These are phyloP conservation scores for Magnolia kwangsiensis DNA, from an alignment of 164 flowering plant species.

Conservation along the genomic window DNA sequence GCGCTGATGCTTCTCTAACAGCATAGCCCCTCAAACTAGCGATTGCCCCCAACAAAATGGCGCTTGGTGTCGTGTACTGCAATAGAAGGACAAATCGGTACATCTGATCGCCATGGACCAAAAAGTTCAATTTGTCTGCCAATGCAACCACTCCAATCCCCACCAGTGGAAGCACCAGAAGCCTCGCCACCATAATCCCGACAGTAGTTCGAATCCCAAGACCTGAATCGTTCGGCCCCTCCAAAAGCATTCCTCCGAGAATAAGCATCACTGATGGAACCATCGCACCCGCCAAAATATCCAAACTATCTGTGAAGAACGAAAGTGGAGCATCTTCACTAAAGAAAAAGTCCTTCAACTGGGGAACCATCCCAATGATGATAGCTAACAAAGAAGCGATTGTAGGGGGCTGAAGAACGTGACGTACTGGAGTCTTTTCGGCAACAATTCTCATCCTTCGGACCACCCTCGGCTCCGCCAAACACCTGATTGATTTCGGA, in stretches of 20 bases:
- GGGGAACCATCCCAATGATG: conserved; percentile 65
- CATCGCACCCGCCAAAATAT: conserved; percentile 59
- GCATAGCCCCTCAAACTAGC: conserved; percentile 94
- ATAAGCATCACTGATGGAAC: conserved; percentile 65
- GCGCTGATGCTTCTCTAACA: conserved; percentile 81
- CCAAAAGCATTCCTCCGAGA: conserved; percentile 77
- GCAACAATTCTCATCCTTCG: conserved; percentile 75
- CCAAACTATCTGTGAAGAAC: conserved; percentile 63
- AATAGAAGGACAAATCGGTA: conserved; percentile 65
- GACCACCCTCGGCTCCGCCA: conserved; percentile 75
- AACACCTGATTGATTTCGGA: conserved; percentile 57
- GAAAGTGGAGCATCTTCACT: conserved; percentile 72
- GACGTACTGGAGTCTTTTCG: conserved; percentile 69
- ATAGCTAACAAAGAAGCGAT: conserved; percentile 80
- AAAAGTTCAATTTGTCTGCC: conserved; percentile 51
- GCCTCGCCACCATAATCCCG: conserved; percentile 61
- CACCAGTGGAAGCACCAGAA: conserved; percentile 71
- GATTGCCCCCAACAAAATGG: conserved; percentile 87
- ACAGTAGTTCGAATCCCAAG: conserved; percentile 59
- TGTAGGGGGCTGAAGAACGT: conserved; percentile 89
- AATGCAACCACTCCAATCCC: conserved; percentile 62
- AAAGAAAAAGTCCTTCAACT: conserved; percentile 48
- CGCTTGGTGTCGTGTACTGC: conserved; percentile 87
- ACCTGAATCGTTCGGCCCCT: conserved; percentile 58
- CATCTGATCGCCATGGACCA: conserved; percentile 58